These are phyloP conservation scores for Aspergillus udagawae DNA, from an alignment of 2,329 filamentous ascomycete species.

Conservation along the genomic window DNA sequence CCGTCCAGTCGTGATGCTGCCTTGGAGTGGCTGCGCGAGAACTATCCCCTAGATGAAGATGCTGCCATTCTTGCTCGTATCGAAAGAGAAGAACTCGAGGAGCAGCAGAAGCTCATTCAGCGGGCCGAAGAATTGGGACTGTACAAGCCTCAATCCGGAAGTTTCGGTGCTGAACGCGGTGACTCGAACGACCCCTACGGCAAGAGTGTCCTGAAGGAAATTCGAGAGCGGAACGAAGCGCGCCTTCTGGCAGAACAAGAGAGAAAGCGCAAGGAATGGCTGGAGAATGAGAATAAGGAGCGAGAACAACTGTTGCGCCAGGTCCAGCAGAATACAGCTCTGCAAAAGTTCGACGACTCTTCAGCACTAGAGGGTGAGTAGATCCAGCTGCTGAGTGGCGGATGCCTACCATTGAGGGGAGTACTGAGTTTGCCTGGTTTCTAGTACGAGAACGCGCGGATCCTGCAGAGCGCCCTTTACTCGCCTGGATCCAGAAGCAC, in stretches of 20 bases:
- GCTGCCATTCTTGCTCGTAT: constrained; percentile 46
- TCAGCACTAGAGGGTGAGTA: constrained; percentile 34
- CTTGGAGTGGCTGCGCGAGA: constrained; percentile 40
- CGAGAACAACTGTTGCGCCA: constrained; percentile 29
- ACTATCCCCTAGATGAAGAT: constrained; percentile 46
- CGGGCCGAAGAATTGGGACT: constrained; percentile 39
- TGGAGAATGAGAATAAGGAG: constrained; percentile 47
- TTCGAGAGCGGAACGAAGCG: constrained; percentile 38
- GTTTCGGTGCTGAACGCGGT: constrained; percentile 38
- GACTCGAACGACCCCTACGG: constrained; percentile 42
- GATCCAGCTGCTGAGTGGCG: not conserved
- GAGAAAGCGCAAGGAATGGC: constrained; percentile 49
- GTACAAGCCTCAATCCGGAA: constrained; percentile 43
- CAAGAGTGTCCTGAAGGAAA: constrained; percentile 39
- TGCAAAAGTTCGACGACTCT: constrained; percentile 34
- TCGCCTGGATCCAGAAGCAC: constrained; percentile 43
- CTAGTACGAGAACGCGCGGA: constrained; percentile 37
- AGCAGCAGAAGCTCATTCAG: constrained; percentile 33
- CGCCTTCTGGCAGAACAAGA: constrained; percentile 42
- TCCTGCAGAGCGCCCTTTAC: constrained; percentile 33
- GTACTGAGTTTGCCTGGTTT: constrained; percentile 12
- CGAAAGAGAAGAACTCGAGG: constrained; percentile 35
- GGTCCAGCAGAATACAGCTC: constrained; percentile 30
- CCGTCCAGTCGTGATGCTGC: constrained; percentile 32
- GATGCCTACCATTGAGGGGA: not conserved